Evolutionary conservation across 2,329 filamentous ascomycete species (phyloP), one percentile per base, ranked within the genome.

Genomic region (Xylaria sp.): DNA sequence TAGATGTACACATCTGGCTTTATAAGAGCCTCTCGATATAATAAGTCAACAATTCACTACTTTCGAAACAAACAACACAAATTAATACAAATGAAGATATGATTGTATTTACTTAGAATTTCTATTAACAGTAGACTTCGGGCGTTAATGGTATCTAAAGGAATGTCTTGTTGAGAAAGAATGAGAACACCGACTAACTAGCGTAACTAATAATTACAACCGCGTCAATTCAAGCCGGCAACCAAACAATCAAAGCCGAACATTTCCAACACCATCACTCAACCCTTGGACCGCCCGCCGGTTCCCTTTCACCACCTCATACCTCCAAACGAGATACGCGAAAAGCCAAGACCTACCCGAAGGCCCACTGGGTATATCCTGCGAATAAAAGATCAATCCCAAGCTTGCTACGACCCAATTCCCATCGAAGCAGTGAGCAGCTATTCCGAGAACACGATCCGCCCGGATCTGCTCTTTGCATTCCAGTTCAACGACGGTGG

Each of bases 301-400:
- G 15, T 18, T 5, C 0, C 4, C 28, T 10, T 48, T 41, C 9
- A 15, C 4, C 13, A 20, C 12, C 23, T 31, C 39, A 15, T 60
- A 64, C 4, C 60, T 28, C 55, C 36, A 56, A 12, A 54, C 28
- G 0, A 67, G 31, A 60, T 64, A 64, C 10, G 49, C 20, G 15
- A 55, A 46, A 25, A 67, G 36, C 12, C 36, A 6, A 9, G 18
- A n/a, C 25, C 25, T 63, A 39, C 59, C 43, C 8, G 13, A 18
- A 1, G 13, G n/a, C 7, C 18, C 25, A 1, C 6, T 20, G 2
- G 57, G 28, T 7, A 31, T 15, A 46, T 18, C 20, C 23, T 10
- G 25, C 12, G 15, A 18, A 56, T n/a, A 18, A 2, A 60, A 25
- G 12, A 51, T 25, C 8, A 2, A 3, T 9, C 56, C 48, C 0